Evolutionary conservation across 2,329 filamentous ascomycete species (phyloP).

Genomic region (Penicillium nordicum): DNA sequence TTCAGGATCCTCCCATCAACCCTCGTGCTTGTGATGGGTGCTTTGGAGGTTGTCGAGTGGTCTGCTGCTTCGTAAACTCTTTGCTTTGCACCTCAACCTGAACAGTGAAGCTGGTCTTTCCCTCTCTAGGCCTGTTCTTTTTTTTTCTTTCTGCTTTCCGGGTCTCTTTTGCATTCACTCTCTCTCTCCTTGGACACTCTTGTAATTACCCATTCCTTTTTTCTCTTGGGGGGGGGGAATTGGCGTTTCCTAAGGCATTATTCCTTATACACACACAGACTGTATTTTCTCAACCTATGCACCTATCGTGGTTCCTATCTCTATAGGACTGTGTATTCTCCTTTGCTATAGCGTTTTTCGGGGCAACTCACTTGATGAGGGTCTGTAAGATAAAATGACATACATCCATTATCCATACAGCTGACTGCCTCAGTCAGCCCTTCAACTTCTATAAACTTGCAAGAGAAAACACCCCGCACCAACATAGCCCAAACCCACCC

Average conservation of each 20-base stretch:
- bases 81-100: neutral
- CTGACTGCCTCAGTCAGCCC: too few species aligned
- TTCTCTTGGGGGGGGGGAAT: neutral
- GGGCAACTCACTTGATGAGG: neutral
- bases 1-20: constrained; percentile 87
- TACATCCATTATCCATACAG: too few species aligned
- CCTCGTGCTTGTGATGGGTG: constrained; percentile 82
- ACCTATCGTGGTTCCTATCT: neutral
- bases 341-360: neutral
- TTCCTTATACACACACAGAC: neutral
- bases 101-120: neutral
- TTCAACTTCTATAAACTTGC: neutral
- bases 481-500: neutral
- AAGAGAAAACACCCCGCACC: neutral
- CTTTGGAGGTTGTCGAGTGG: constrained; percentile 91
- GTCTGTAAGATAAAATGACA: neutral
- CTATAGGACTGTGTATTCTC: neutral
- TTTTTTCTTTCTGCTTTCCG: neutral
- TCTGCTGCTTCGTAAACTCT: constrained; percentile 43
- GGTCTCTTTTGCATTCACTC: neutral
- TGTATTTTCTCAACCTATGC: neutral
- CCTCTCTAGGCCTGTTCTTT: neutral
- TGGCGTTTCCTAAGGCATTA: neutral
- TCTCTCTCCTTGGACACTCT: neutral
- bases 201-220: neutral